phyloP scores from a whole-genome alignment of 768 basidiomycete species.

The Podaxis sp. region DNA sequence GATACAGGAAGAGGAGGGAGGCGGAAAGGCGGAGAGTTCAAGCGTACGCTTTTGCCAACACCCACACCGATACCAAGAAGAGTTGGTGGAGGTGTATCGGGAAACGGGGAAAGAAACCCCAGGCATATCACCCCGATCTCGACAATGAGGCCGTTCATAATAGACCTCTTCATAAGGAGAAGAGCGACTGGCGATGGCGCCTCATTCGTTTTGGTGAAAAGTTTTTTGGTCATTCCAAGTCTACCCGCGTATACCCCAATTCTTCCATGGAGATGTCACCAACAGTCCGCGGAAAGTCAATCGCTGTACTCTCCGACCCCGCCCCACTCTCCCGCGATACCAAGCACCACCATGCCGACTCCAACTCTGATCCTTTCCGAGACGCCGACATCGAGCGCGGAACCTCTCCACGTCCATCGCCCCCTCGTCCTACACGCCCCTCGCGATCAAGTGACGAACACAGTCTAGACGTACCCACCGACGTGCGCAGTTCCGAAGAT shows the following conservation, averaged over 20 bases:
- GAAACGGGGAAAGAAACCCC: not conserved
- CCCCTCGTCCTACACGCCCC: not conserved
- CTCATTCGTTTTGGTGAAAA: conserved; percentile 58
- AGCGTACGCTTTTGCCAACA: conserved; percentile 8
- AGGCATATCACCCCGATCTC: conserved; percentile 5
- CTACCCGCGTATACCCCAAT: conserved; percentile 33
- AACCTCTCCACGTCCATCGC: not conserved
- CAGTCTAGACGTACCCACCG: not conserved
- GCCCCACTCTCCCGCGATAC: not conserved
- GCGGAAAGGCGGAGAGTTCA: conserved; percentile 30
- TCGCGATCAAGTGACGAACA: conserved; percentile 1
- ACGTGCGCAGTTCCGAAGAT: conserved; percentile 8
- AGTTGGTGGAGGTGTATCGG: conserved; percentile 1
- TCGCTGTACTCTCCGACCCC: conserved; percentile 15
- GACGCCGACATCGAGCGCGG: conserved; percentile 1
- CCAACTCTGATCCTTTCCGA: not conserved
- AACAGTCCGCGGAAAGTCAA: conserved; percentile 48
- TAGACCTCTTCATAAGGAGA: not conserved
- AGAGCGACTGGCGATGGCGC: conserved; percentile 18
- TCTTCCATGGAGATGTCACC: conserved; percentile 24
- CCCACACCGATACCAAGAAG: not conserved
- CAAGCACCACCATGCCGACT: not conserved
- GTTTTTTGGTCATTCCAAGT: conserved; percentile 53
- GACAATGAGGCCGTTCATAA: not conserved
- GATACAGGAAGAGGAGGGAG: conserved; percentile 66